Evolutionary conservation across 106 monocot species (phyloP).

Genomic region (Acorus gramineus): DNA sequence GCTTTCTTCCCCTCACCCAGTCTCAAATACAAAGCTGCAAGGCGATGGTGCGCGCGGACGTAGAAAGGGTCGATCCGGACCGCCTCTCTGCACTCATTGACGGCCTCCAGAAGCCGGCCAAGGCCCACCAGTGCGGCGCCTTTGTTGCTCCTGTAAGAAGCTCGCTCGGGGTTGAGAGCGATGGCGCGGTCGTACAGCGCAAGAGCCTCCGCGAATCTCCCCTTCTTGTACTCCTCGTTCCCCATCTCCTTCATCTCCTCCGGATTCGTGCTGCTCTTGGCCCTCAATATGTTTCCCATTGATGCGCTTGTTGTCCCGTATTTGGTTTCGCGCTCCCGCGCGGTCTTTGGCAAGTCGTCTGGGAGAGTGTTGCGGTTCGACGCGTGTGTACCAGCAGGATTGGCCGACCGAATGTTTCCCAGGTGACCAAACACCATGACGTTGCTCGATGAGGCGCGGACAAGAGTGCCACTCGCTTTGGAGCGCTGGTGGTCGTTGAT

Average conservation of each 20-base stretch:
- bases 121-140: conserved; percentile 22
- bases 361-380: conserved; percentile 22
- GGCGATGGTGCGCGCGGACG: conserved; percentile 23
- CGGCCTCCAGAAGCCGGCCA: conserved; percentile 27
- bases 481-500: conserved; percentile 58
- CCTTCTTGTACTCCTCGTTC: conserved; percentile 26
- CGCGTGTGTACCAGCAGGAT: background rate
- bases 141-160: conserved; percentile 26
- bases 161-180: conserved; percentile 7
- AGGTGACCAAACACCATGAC: conserved; percentile 64
- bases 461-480: conserved; percentile 44
- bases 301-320: no score
- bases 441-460: conserved; percentile 68
- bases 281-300: no score
- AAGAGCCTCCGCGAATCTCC: conserved; percentile 25
- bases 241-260: conserved; percentile 35
- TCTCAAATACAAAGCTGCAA: conserved; percentile 35
- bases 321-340: no score
- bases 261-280: no score
- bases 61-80: conserved; percentile 31
- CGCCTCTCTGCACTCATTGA: conserved; percentile 20
- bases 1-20: conserved; percentile 53
- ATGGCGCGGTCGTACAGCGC: conserved; percentile 29
- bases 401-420: conserved; percentile 45
- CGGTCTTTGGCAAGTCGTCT: conserved; percentile 31